phyloP scores from a whole-genome alignment of 352 stramenopile genomes.

The Peronospora tabacina region DNA sequence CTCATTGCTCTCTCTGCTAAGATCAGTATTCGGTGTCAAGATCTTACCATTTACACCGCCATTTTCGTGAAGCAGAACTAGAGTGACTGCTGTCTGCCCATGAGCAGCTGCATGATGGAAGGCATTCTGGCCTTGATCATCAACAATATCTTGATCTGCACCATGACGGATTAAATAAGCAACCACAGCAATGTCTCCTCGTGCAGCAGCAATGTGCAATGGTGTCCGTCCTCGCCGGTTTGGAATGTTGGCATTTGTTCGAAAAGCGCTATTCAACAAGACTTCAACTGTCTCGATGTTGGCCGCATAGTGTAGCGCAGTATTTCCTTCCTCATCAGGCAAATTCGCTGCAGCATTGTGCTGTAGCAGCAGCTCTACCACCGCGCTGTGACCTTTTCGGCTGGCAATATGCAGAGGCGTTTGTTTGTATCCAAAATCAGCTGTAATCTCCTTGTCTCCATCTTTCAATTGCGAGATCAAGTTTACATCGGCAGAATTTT shows the following conservation, averaged over 20 bases:
- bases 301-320: conserved; percentile 55
- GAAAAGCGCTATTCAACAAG: conserved; percentile 46
- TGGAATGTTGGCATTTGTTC: conserved; percentile 76
- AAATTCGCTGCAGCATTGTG: conserved; percentile 67
- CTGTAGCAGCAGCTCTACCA: conserved; percentile 58
- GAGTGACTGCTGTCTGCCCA: conserved; percentile 62
- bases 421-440: conserved; percentile 58
- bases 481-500: conserved; percentile 57
- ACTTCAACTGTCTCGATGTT: conserved; percentile 64
- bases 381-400: conserved; percentile 49
- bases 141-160: conserved; percentile 61
- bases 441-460: conserved; percentile 69
- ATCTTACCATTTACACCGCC: conserved; percentile 24
- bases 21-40: conserved; percentile 3
- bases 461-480: conserved; percentile 69
- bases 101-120: conserved; percentile 77
- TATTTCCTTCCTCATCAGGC: conserved; percentile 76
- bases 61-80: conserved; percentile 67
- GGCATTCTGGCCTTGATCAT: conserved; percentile 78
- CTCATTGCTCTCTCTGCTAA: conserved; percentile 10
- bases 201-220: conserved; percentile 60
- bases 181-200: conserved; percentile 69
- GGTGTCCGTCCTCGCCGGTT: conserved; percentile 65
- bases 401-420: conserved; percentile 76
- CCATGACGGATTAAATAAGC: conserved; percentile 62